These are phyloP conservation scores for Leishmania martiniquensis DNA, from an alignment of 208 protist genomes.

Conservation along the genomic window DNA sequence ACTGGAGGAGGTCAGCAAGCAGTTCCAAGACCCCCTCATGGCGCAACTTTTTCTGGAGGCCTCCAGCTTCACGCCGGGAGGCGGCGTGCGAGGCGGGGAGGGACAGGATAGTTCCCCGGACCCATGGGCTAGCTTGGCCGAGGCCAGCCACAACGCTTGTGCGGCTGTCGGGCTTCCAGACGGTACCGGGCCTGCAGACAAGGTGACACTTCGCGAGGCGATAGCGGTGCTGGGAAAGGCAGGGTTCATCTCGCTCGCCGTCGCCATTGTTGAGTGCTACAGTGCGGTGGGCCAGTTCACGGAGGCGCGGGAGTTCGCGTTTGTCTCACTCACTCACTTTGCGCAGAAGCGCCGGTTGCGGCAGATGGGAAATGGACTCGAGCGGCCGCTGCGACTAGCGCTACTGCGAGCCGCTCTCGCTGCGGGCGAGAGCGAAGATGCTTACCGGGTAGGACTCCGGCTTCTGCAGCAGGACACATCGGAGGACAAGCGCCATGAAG, in stretches of 20 bases:
- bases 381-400: constrained; percentile 77
- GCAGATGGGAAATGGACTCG: constrained; percentile 50
- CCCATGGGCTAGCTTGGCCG: constrained; percentile 16
- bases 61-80: constrained; percentile 46
- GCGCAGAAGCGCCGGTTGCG: constrained; percentile 46
- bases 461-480: constrained; percentile 74
- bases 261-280: constrained; percentile 84
- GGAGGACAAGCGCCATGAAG: constrained; percentile 57
- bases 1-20: constrained; percentile 79
- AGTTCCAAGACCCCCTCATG: constrained; percentile 82
- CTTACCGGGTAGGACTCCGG: constrained; percentile 75
- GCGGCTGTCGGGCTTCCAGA: constrained; percentile 2
- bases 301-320: constrained; percentile 91
- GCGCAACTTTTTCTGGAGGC: constrained; percentile 84
- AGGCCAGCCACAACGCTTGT: constrained; percentile 19
- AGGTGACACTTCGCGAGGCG: constrained; percentile 72
- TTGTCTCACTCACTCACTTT: constrained; percentile 65
- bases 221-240: constrained; percentile 58
- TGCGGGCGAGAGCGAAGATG: constrained; percentile 79
- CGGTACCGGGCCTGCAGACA: constrained; percentile 28
- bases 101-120: neutral
- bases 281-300: constrained; percentile 80
- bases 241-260: constrained; percentile 73
- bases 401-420: constrained; percentile 79
- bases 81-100: constrained; percentile 20